Evolutionary conservation across 106 monocot species (phyloP).

Genomic region (Apostasia ramifera): DNA sequence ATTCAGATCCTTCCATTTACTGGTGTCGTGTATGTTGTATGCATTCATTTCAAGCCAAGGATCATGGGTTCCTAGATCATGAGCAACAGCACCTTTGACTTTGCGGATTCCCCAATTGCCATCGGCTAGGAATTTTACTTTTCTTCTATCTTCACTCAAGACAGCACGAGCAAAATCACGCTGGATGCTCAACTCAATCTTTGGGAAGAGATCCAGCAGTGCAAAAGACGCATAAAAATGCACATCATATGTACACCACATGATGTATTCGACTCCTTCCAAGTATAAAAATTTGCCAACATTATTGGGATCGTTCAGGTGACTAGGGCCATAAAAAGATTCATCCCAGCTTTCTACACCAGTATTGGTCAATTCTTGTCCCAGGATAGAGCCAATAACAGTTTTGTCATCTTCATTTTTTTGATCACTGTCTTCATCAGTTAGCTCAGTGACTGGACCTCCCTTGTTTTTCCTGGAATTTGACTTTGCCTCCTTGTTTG

Average conservation of each 20-base stretch:
- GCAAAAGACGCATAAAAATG: constrained; percentile 99
- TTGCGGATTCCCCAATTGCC: constrained; percentile 86
- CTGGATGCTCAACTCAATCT: constrained; percentile 87
- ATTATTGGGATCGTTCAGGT: constrained; percentile 31
- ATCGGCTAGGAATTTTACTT: constrained; percentile 82
- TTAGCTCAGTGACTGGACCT: constrained; percentile 7
- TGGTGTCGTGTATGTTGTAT: constrained; percentile 97
- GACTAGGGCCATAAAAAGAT: constrained; percentile 6
- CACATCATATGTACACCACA: constrained; percentile 99
- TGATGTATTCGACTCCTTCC: constrained; percentile 95
- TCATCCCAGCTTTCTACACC: constrained; percentile 15
- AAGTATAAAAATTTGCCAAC: constrained; percentile 89
- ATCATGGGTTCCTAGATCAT: constrained; percentile 93
- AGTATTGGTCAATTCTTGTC: constrained; percentile 10
- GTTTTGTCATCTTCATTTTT: constrained; percentile 20
- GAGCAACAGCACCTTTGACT: constrained; percentile 91
- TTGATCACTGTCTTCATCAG: constrained; percentile 8
- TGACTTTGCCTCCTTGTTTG: constrained; percentile 20
- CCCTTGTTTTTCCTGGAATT: constrained; percentile 20
- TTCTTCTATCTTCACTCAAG: constrained; percentile 65
- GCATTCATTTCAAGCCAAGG: constrained; percentile 99
- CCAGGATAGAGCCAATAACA: constrained; percentile 6
- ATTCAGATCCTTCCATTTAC: constrained; percentile 97
- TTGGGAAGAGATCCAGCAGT: constrained; percentile 87
- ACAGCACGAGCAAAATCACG: constrained; percentile 91